Evolutionary conservation across 169 alveolate species (phyloP).

Genomic region (Theileria luwenshuni): DNA sequence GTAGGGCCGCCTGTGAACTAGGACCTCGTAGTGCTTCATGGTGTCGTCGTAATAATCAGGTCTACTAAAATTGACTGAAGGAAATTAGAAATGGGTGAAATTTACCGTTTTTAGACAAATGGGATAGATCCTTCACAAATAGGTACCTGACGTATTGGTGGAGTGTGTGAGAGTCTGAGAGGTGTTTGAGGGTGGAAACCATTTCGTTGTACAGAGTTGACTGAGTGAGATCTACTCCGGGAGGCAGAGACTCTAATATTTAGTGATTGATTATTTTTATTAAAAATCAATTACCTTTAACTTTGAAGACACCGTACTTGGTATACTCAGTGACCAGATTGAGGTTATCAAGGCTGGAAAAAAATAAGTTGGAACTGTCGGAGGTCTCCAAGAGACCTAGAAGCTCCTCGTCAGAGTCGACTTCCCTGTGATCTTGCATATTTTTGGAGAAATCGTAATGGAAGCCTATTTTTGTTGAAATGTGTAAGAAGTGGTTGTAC

Average conservation of each 20-base stretch:
- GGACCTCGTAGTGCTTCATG: slow-evolving; percentile 32
- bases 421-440: slow-evolving; percentile 13
- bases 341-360: not conserved
- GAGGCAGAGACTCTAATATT: not conserved
- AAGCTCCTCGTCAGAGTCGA: slow-evolving; percentile 3
- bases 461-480: no score
- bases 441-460: no score
- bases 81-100: not conserved
- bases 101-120: slow-evolving; percentile 5
- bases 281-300: slow-evolving; percentile 2
- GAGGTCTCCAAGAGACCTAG: not conserved
- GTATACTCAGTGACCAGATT: slow-evolving; percentile 20
- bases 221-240: not conserved
- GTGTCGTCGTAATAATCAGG: slow-evolving; percentile 9
- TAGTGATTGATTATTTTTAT: no score
- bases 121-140: slow-evolving; percentile 4
- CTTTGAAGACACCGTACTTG: slow-evolving; percentile 28
- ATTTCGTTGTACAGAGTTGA: slow-evolving; percentile 13
- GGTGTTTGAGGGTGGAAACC: slow-evolving; percentile 14
- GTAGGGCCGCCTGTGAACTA: slow-evolving; percentile 36
- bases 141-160: slow-evolving; percentile 16
- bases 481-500: no score
- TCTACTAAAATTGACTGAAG: slow-evolving; percentile 37
- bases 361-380: not conserved
- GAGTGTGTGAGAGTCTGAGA: slow-evolving; percentile 7